Evolutionary conservation across 176 grass and related monocot genomes (phyloP), one percentile per base, ranked within the genome.

Genomic region (Carex cristatella): DNA sequence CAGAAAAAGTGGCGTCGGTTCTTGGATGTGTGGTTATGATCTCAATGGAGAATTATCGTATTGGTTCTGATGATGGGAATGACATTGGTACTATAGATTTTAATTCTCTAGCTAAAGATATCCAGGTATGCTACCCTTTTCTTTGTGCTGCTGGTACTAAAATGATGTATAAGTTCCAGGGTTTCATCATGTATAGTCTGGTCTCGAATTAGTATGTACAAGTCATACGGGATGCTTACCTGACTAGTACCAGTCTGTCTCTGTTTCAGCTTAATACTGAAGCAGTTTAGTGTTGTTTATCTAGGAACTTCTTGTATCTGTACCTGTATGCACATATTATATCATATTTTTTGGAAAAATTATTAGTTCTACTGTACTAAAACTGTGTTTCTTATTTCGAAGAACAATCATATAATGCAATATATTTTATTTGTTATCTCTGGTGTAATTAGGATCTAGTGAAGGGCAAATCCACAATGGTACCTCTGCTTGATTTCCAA

Each of bases 1-100:
- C 93, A 32, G 95, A 98, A 86, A 98, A 98, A 89, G 95, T 98
- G 56, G 95, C 93, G 3, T 98, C 93, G 7, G 93, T 98, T 27
- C 89, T 95, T 33, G 93, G 95, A 31, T 98, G 89, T 82, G 89
- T 98, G 60, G 91, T 93, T 70, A 93, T 98, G n/a, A 84, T 98
- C 61, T 94, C 95, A 46, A 98, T 95, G 95, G 95, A 98, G 91
- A 87, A 98, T 75, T 98, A 98, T 88, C 93, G 95, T 58, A 93
- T 82, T 10, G 93, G 88, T 65, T 56, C 80, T 7, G 95, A 98
- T 32, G 95, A 94, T 2, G 91, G 87, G 30, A 98, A 89, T 68
- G 95, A 98, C 65, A 79, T 93, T 10, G 91, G 94, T 44, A 84
- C 93, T 35, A 92, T 98, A 59, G 92, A 95, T 57, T 98, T 94